Base-by-base conservation (phyloP, 305 asterid genomes). In the Fraxinus greggii region DNA sequence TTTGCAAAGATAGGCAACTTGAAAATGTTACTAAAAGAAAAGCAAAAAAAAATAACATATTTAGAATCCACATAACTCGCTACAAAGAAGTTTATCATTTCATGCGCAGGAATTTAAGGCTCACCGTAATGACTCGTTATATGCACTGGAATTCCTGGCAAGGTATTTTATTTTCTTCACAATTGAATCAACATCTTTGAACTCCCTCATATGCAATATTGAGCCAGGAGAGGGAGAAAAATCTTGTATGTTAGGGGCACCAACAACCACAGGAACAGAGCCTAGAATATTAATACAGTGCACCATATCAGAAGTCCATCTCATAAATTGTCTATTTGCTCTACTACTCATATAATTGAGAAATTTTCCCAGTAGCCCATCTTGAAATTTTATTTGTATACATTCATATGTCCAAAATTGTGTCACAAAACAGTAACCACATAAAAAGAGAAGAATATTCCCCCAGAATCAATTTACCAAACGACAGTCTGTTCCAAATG, bases 191-290 rank as follows among this genome's bases (percentile, higher is more conserved):
- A 87, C 89, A 81, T 96, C 99, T 45, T 76, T 84, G 79, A 90
- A 87, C 79, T 93, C 93, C 83, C 87, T 93, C 83, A 96, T 92
- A 83, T 94, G 99, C 83, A 94, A 85, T 75, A 96, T 0, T 23
- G 98, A 90, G 86, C 85, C 83, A 79, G 92, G 92, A 79, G 90
- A 83, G 51, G 98, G 99, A 77, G 98, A 91, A 86, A 91, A 96
- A 63, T 96, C 99, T 89, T 89, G 89, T 86, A 94, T 96, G 85
- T 96, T 96, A 67, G 98, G 98, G 79, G 99, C 97, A 45, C 99
- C 99, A 78, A 96, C 89, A 56, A 94, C 97, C 74, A 94, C 97
- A 26, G 99, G 99, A 78, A 96, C 88, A 79, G 94, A 79, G 76
- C 99, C 98, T 94, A 80, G 80, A 89, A 79, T 80, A 73, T 38